Conservation (phyloP, 1,284 basidiomycete species). For the Lentinula novae-zelandiae region DNA sequence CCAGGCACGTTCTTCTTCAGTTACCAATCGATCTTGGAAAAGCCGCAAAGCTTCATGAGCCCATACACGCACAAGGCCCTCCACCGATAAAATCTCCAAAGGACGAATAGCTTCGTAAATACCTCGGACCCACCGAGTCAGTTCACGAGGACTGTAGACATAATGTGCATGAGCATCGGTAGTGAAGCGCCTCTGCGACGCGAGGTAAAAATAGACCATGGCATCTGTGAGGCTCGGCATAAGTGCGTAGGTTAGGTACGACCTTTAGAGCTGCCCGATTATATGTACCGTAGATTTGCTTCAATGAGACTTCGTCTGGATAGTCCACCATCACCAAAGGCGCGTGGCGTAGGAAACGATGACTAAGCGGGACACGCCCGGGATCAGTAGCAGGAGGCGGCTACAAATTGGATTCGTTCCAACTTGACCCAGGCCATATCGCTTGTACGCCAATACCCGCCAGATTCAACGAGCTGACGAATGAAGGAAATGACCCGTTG, state of each 20-base stretch:
- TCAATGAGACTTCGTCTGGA: slow-evolving; percentile 94
- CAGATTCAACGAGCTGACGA: slow-evolving; percentile 92
- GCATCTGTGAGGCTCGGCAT: slow-evolving; percentile 94
- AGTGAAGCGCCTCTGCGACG: slow-evolving; percentile 93
- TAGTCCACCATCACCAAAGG: slow-evolving; percentile 99
- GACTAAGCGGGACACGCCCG: slow-evolving; percentile 95
- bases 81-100: slow-evolving; percentile 85
- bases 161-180: slow-evolving; percentile 98
- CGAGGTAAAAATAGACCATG: slow-evolving; percentile 96
- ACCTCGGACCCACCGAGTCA: slow-evolving; percentile 97
- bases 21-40: slow-evolving; percentile 96
- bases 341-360: slow-evolving; percentile 96
- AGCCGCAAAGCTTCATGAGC: slow-evolving; percentile 96
- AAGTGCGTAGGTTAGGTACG: slow-evolving; percentile 88
- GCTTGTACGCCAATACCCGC: slow-evolving; percentile 92
- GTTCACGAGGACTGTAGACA: slow-evolving; percentile 98
- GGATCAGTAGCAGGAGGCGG: slow-evolving; percentile 99
- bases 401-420: slow-evolving; percentile 98
- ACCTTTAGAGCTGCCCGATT: slow-evolving; percentile 96
- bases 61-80: slow-evolving; percentile 97
- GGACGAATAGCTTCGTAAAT: slow-evolving; percentile 96
- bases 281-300: slow-evolving; percentile 99
- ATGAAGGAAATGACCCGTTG: slow-evolving; percentile 99
- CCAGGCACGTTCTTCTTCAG: slow-evolving; percentile 90
- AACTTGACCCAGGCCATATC: slow-evolving; percentile 98